Evolutionary conservation across 2,329 filamentous ascomycete genomes (phyloP), one percentile per base, ranked within the genome.

Genomic region (Pseudocercospora crystallina): DNA sequence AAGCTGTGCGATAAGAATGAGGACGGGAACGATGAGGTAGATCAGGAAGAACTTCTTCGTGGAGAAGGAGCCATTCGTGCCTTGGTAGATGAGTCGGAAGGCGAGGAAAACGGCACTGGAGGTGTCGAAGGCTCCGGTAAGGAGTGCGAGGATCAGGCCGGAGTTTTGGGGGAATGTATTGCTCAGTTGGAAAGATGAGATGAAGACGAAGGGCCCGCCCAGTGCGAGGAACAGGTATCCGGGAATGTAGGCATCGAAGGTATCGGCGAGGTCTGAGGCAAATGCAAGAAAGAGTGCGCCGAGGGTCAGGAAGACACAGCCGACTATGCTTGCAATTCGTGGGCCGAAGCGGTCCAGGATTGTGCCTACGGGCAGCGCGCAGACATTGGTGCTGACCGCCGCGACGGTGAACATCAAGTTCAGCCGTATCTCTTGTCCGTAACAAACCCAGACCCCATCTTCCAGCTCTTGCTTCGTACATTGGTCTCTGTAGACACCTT

Each of bases 341-440:
- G 91, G 91, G 1, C 91, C 91, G 64, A 82, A 91, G 55, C 83
- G 79, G 71, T 96, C 91, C 15, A 96, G 80, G 38, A 95, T 86
- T 2, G 89, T 88, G 39, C 91, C 91, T 9, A 95, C 84, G 2
- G 90, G 89, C 5, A 96, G 77, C 10, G 91, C 90, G 35, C 84
- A 89, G 10, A 95, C 86, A 63, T 96, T 96, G 34, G 90, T 95
- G 5, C 82, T 87, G 8, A 95, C 90, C 11, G 90, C 90, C 10
- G 90, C 90, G 35, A 90, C 80, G 5, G 90, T 95, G 76, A 96
- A 96, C 88, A 95, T 95, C 59, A 96, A 75, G 68, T 96, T 96
- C 49, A 96, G 79, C 52, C 76, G 67, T 47, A 82, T 67, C 59
- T 81, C 80, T 61, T 85, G 82, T 53, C 76, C 74, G 54, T 78